Evolutionary conservation across 2,329 filamentous ascomycete species (phyloP).

Genomic region (Pseudogymnoascus sp.): DNA sequence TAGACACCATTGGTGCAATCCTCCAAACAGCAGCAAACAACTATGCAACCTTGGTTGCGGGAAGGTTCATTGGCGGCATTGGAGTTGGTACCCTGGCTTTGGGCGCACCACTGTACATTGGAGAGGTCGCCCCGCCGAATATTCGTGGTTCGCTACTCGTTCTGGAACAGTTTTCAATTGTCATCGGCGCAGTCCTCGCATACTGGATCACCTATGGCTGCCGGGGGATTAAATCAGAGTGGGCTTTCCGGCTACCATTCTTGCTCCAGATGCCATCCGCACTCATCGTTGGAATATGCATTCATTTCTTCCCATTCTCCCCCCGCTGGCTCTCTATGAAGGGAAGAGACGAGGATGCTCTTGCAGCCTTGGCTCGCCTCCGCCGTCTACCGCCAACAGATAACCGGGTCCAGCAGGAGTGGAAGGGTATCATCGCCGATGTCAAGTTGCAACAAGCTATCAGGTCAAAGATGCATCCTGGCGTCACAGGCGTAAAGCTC

Average conservation of each 20-base stretch:
- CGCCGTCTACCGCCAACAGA: constrained; percentile 18
- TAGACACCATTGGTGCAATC: no score
- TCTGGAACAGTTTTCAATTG: constrained; percentile 30
- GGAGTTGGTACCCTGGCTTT: constrained; percentile 44
- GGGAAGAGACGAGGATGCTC: constrained; percentile 57
- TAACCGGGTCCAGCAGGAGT: no score
- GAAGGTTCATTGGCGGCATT: constrained; percentile 41
- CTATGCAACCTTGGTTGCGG: constrained; percentile 43
- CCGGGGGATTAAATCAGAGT: no score
- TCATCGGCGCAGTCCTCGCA: constrained; percentile 31
- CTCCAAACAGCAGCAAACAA: constrained; percentile 22
- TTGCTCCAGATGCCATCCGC: no score
- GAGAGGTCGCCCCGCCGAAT: constrained; percentile 39
- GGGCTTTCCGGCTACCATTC: no score
- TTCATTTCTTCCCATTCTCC: constrained; percentile 50
- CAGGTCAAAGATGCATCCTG: no score
- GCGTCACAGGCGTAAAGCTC: no score
- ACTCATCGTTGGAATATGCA: constrained; percentile 9
- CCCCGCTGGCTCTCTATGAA: constrained; percentile 57
- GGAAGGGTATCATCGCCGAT: no score
- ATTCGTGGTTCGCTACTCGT: neutral
- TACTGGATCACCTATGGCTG: no score
- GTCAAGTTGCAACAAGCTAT: no score
- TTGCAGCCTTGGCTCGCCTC: constrained; percentile 47
- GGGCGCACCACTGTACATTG: constrained; percentile 42